Base-by-base conservation (phyloP, 805 yeast species). In the Cyberlindnera samutprakarnensis region DNA sequence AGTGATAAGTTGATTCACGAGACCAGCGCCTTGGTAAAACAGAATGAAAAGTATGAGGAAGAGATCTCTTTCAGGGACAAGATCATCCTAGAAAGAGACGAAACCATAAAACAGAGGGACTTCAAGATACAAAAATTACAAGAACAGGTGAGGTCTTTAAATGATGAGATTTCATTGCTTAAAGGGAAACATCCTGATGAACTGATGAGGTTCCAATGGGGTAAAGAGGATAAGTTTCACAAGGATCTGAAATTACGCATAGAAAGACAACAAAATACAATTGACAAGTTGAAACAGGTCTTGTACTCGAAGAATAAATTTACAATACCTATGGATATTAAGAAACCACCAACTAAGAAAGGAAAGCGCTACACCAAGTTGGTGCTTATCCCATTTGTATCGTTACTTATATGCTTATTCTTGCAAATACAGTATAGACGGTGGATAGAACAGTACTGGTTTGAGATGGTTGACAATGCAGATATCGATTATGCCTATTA, bases 401-500 rank as follows among this genome's bases (percentile, higher is more conserved):
- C n/a, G n/a, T n/a, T n/a, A n/a, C n/a, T n/a, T n/a, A n/a, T n/a
- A n/a, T n/a, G n/a, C n/a, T n/a, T n/a, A n/a, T n/a, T n/a, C n/a
- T n/a, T n/a, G n/a, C 35, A 10, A 37, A 41, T 9, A 44, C 50
- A 2, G n/a, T n/a, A n/a, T n/a, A n/a, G n/a, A n/a, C n/a, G n/a
- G n/a, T n/a, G n/a, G n/a, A n/a, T n/a, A n/a, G 47, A 44, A 19
- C 47, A 43, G 4, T 28, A 22, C 10, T 13, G 44, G 7, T 40
- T 31, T 20, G 37, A 36, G 13, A 21, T 31, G 28, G 7, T 42
- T 5, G 45, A 40, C 18, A 35, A 39, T 9, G 34, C 39, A 11
- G 43, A 44, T 1, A 39, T 49, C 7, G 53, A 49, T 23, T 49
- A 47, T 27, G 47, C 41, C 18, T 42, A 36, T 27, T 49, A 49